phyloP scores from a whole-genome alignment of 1,284 basidiomycete genomes.

The Paramarasmius palmivorus region DNA sequence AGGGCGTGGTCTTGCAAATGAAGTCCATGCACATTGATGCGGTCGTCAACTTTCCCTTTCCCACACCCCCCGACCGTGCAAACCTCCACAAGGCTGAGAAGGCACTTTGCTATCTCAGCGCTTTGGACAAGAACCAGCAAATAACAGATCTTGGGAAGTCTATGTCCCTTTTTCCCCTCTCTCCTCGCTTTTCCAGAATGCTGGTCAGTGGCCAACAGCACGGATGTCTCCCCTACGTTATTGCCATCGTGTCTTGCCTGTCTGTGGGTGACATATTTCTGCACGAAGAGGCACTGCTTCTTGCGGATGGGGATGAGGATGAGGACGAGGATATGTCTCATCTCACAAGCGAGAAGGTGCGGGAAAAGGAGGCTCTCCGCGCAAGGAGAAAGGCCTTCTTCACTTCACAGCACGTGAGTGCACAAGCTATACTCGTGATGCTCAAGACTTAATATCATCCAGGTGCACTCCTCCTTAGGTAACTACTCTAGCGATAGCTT shows the following conservation, averaged over 20 bases:
- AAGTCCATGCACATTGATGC: slow-evolving; percentile 99
- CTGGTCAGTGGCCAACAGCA: slow-evolving; percentile 91
- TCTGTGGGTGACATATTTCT: slow-evolving; percentile 97
- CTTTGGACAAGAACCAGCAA: slow-evolving; percentile 64
- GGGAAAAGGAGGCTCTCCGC: slow-evolving; percentile 69
- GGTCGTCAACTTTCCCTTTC: slow-evolving; percentile 97
- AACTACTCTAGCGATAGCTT: slow-evolving; percentile 88
- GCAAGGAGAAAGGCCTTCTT: slow-evolving; percentile 75
- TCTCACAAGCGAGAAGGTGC: slow-evolving; percentile 59
- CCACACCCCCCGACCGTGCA: slow-evolving; percentile 89
- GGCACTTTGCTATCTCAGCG: slow-evolving; percentile 82
- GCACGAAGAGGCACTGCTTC: slow-evolving; percentile 70
- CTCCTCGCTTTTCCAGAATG: slow-evolving; percentile 94
- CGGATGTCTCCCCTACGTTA: slow-evolving; percentile 88
- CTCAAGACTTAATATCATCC: slow-evolving; percentile 5
- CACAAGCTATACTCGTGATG: slow-evolving; percentile 2
- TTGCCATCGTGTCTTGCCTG: slow-evolving; percentile 89
- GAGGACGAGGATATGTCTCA: slow-evolving; percentile 49
- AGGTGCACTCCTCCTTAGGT: slow-evolving; percentile 84
- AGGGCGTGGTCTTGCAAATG: slow-evolving; percentile 97
- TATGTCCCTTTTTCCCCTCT: slow-evolving; percentile 94
- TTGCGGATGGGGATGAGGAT: slow-evolving; percentile 45
- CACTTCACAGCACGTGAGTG: slow-evolving; percentile 71
- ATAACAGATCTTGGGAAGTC: slow-evolving; percentile 89
- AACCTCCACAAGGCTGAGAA: slow-evolving; percentile 84